Conservation (phyloP, 1,284 basidiomycete species). For the Cryptococcus sp. region DNA sequence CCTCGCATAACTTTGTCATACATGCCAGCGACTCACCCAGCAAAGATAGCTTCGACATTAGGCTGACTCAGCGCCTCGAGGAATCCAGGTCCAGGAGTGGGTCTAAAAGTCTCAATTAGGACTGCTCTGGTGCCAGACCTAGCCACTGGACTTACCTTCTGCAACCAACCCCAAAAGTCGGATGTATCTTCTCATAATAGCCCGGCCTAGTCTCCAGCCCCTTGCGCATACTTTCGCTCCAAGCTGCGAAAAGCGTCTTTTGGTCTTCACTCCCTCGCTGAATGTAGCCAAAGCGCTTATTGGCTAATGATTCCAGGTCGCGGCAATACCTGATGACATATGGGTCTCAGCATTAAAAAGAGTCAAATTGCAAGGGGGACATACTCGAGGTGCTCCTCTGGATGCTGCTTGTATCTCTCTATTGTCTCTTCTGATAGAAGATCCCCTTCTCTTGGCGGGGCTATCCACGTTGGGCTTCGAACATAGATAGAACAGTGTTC, state of each 20-base stretch:
- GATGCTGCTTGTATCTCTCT: constrained; percentile 3
- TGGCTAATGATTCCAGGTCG: constrained; percentile 7
- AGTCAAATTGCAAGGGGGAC: not conserved
- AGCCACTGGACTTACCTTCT: not conserved
- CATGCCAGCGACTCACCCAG: constrained; percentile 3
- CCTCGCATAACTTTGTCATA: not conserved
- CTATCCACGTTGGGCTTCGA: constrained; percentile 9
- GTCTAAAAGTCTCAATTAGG: not conserved
- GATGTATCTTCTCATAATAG: constrained; percentile 12
- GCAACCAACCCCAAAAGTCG: constrained; percentile 10
- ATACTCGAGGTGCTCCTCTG: constrained; percentile 11
- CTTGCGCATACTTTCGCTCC: constrained; percentile 7
- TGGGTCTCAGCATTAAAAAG: not conserved
- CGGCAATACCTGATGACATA: constrained; percentile 3
- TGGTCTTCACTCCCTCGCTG: constrained; percentile 10
- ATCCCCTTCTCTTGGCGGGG: constrained; percentile 6
- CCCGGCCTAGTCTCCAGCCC: constrained; percentile 8
- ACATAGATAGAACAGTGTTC: constrained; percentile 8
- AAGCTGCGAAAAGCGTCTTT: constrained; percentile 9
- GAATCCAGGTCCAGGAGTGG: constrained; percentile 12
- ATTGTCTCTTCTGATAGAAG: constrained; percentile 4
- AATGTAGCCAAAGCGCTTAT: constrained; percentile 12
- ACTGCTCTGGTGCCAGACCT: not conserved
- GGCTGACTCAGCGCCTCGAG: constrained; percentile 8
- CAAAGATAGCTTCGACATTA: constrained; percentile 14